Conservation (phyloP, 805 yeast genomes). For the Suhomyces sp. region DNA sequence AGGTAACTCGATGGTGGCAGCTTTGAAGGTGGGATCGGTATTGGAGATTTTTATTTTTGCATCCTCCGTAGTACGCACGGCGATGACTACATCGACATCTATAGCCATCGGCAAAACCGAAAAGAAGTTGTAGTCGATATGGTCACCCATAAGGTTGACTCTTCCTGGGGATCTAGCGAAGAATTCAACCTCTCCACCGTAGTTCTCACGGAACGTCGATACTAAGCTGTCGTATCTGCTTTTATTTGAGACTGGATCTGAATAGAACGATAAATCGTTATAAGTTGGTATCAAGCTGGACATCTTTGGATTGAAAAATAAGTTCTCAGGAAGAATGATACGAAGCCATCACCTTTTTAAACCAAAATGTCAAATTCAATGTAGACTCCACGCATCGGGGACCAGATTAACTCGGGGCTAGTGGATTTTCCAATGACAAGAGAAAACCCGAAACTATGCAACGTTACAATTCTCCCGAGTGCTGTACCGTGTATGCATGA, state of each 20-base stretch:
- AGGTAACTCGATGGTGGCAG: conserved; percentile 37
- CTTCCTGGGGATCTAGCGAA: conserved; percentile 70
- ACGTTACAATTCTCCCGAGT: not conserved
- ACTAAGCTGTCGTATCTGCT: conserved; percentile 26
- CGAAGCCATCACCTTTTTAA: not conserved
- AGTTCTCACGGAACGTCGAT: conserved; percentile 20
- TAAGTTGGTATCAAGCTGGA: conserved; percentile 30
- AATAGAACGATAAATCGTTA: conserved; percentile 32
- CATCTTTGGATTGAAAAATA: not conserved
- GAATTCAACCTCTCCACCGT: conserved; percentile 39
- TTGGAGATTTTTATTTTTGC: conserved; percentile 30
- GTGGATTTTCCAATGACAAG: not conserved
- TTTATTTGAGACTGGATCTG: conserved; percentile 23
- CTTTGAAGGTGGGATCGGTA: conserved; percentile 32
- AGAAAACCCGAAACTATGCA: not conserved
- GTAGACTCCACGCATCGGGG: not conserved
- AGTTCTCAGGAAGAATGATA: not conserved
- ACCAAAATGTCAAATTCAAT: not conserved
- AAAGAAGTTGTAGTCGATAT: conserved; percentile 65
- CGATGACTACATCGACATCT: conserved; percentile 58
- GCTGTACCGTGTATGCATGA: not conserved
- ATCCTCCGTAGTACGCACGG: conserved; percentile 28
- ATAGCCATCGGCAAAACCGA: conserved; percentile 74
- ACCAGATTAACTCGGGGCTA: not conserved
- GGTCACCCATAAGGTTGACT: conserved; percentile 73